Evolutionary conservation across 768 basidiomycete genomes (phyloP), one percentile per base, ranked within the genome.

Genomic region (Tricholoma bakamatsutake): DNA sequence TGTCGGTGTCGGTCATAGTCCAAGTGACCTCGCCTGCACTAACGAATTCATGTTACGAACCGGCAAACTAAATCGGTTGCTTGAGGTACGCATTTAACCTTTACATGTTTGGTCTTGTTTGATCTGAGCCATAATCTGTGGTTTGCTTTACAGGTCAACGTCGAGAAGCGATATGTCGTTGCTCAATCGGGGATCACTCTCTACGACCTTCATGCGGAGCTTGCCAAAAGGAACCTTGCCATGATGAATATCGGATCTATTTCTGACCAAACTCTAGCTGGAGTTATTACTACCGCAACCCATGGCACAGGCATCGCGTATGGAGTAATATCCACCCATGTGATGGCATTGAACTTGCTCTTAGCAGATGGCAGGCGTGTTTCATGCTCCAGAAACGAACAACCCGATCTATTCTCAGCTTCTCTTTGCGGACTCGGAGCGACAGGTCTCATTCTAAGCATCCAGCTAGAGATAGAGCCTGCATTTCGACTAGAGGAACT

Each of bases 161-260:
- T 70, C 51, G 82, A 86, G 58, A 84, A 87, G 62, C 62, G 75
- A 51, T 84, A 81, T 61, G 81, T 92, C 63, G 73, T 83, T 61
- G 88, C 80, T 0, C 81, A 94, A 70, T 87, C 82, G 4, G 93
- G 93, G 18, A 87, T 93, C 67, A 85, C 81, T 4, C 83, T 98
- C 54, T 76, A 85, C 55, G 75, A 80, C 50, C 79, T 98, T 4
- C 92, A 96, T 60, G 72, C 69, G 21, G 76, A 77, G 13, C 85
- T 98, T 54, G 81, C 77, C 48, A 68, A 73, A 11, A 73, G 85
- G 62, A 78, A 78, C 33, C 81, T 98, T 31, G 95, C 94, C 37
- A 87, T 99, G 82, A 84, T 81, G 65, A 96, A 90, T 70, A 79
- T 98, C 58, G 97, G 97, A 34, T 95, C 93, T 28, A 98, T 99